Conservation (phyloP, 495 filamentous ascomycete genomes). For the Talaromyces stipitatus region DNA sequence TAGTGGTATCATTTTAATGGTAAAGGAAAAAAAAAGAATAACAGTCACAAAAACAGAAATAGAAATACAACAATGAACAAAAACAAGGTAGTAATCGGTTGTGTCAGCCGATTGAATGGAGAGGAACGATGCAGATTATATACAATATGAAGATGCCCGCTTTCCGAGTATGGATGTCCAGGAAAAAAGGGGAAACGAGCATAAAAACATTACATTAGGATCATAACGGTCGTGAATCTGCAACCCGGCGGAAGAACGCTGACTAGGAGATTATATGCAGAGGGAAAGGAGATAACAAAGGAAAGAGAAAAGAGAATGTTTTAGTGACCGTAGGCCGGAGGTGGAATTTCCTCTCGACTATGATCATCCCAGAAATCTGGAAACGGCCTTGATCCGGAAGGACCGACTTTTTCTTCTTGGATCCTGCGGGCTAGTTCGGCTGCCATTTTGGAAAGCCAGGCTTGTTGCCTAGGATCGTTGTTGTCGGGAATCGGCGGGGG, state of each 20-base stretch:
- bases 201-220: not conserved
- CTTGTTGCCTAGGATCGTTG: constrained; percentile 46
- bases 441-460: constrained; percentile 86
- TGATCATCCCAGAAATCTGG: constrained; percentile 32
- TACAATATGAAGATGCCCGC: not conserved
- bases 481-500: not conserved
- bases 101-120: not conserved
- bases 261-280: constrained; percentile 6
- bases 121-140: not conserved
- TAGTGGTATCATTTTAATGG: constrained; percentile 5
- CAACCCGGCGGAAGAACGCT: constrained; percentile 2
- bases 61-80: not conserved
- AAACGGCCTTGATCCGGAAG: constrained; percentile 18
- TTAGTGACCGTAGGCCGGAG: constrained; percentile 41
- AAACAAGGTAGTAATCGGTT: not conserved
- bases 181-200: not conserved
- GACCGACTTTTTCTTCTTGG: constrained; percentile 57
- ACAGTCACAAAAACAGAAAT: not conserved
- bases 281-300: constrained; percentile 11
- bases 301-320: not conserved
- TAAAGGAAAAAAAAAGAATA: not conserved
- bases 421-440: constrained; percentile 80
- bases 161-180: not conserved
- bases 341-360: constrained; percentile 32
- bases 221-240: constrained; percentile 8